Base-by-base conservation (phyloP, 2,329 filamentous ascomycete species). In the Aspergillus fructus region DNA sequence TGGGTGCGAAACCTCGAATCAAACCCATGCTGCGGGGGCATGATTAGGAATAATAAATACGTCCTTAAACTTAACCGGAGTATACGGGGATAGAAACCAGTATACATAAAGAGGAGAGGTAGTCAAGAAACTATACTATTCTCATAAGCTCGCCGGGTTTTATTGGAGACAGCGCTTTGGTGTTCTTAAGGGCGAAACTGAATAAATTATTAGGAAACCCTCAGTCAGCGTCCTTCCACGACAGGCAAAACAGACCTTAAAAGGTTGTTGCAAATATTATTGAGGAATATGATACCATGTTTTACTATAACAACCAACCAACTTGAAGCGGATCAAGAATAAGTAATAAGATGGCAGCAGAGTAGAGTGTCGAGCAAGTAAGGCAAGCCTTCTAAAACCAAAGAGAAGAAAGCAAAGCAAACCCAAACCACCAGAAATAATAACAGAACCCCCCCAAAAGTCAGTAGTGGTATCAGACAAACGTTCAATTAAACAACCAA, bases 131-230 rank as follows among this genome's bases (percentile, higher is more conserved):
- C 34, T 47, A 40, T 53, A 19, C 34, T 8, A 30, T 17, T 7
- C 37, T 48, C 43, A 60, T 60, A 60, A 60, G 55, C 37, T 40
- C 21, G 39, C 34, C 52, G 5, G 8, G 19, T 58, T 15, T 56
- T n/a, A 59, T 60, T 60, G 56, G 59, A 59, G 55, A 23, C 17
- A 15, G 51, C 21, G 9, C 13, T 27, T 56, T 55, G 40, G 49
- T 58, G 55, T 17, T 49, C 15, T 21, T 41, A 19, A 34, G 33
- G 50, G 13, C 21, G 34, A 46, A 17, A 13, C 34, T 19, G 9
- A 8, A 21, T 48, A 34, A 21, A 48, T 34, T 13, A 30, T 12
- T 12, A 7, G 27, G 7, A 17, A 19, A 19, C 5, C 27, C 45
- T 34, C 24, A 24, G 6, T 37, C 12, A 13, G 12, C 33, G 15